Percentiles rank a stretch among this genome's conserved stretches.
These are phyloP conservation scores for Rachicladosporium sp. DNA, from an alignment of 2,329 filamentous ascomycete species.

Conservation along the genomic window DNA sequence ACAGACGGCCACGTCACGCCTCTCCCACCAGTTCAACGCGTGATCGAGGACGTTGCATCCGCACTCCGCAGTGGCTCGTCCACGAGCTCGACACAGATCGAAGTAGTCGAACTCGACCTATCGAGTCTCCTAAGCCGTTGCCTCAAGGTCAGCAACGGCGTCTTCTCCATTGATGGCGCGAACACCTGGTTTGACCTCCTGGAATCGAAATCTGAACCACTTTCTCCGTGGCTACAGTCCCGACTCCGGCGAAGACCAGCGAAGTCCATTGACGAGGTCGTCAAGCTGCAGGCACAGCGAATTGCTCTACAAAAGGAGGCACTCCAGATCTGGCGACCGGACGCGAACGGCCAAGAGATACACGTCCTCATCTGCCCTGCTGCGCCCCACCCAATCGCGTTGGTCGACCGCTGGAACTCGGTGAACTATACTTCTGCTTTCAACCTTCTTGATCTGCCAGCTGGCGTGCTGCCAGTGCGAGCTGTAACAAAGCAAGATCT, in stretches of 20 bases:
- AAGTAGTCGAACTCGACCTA: constrained; percentile 47
- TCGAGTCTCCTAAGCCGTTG: constrained; percentile 41
- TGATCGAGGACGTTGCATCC: constrained; percentile 35
- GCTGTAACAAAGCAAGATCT: constrained; percentile 38
- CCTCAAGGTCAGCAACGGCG: constrained; percentile 43
- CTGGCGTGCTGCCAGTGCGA: constrained; percentile 45
- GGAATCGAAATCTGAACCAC: constrained; percentile 42
- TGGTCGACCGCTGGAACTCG: constrained; percentile 50
- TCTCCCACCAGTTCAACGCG: constrained; percentile 36
- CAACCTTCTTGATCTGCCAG: constrained; percentile 51
- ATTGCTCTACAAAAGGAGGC: constrained; percentile 42
- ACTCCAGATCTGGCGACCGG: constrained; percentile 42
- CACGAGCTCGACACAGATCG: constrained; percentile 29
- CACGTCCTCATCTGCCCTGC: constrained; percentile 53
- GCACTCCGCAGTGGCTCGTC: constrained; percentile 22
- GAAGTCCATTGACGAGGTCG: constrained; percentile 36
- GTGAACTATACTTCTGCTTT: constrained; percentile 51
- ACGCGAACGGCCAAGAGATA: constrained; percentile 21
- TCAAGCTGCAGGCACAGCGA: constrained; percentile 41
- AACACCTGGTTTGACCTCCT: constrained; percentile 45
- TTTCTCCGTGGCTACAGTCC: constrained; percentile 47
- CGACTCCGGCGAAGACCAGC: constrained; percentile 38
- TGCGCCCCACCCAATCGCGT: constrained; percentile 51
- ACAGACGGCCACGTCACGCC: constrained; percentile 40
- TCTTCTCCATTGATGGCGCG: constrained; percentile 48